phyloP scores from a whole-genome alignment of 2,329 filamentous ascomycete species.

The Cladobotryum mycophilum region DNA sequence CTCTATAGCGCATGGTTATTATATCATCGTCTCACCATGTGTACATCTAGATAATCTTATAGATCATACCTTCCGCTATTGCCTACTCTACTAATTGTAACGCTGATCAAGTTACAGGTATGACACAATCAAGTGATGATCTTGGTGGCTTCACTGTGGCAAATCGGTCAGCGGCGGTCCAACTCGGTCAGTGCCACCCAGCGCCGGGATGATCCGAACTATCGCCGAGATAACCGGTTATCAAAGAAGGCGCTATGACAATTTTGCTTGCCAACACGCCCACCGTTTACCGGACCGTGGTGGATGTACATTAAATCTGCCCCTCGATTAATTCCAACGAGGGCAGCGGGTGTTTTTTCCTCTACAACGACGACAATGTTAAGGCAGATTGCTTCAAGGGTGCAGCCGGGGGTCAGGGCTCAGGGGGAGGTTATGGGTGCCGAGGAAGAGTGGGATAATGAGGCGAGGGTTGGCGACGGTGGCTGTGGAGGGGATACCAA shows the following conservation, averaged over 20 bases:
- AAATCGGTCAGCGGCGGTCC: neutral
- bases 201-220: constrained; percentile 16
- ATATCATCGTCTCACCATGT: too few species aligned
- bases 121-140: too few species aligned
- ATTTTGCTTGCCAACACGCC: neutral
- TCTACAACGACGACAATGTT: constrained; percentile 25
- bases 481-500: constrained; percentile 29
- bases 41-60: too few species aligned
- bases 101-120: too few species aligned
- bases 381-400: constrained; percentile 28
- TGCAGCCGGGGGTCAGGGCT: constrained; percentile 23
- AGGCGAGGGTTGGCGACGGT: constrained; percentile 28
- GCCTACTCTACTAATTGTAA: too few species aligned
- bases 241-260: neutral
- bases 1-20: too few species aligned
- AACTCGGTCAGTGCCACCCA: constrained; percentile 9
- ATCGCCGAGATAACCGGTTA: constrained; percentile 14
- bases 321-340: constrained; percentile 5
- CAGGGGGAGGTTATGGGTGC: constrained; percentile 19
- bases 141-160: neutral
- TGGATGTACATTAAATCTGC: neutral
- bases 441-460: constrained; percentile 18
- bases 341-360: neutral
- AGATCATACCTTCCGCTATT: too few species aligned
- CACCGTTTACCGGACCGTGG: neutral